Evolutionary conservation across 2,329 filamentous ascomycete species (phyloP), one percentile per base, ranked within the genome.

Genomic region (Aspergillus sp.): DNA sequence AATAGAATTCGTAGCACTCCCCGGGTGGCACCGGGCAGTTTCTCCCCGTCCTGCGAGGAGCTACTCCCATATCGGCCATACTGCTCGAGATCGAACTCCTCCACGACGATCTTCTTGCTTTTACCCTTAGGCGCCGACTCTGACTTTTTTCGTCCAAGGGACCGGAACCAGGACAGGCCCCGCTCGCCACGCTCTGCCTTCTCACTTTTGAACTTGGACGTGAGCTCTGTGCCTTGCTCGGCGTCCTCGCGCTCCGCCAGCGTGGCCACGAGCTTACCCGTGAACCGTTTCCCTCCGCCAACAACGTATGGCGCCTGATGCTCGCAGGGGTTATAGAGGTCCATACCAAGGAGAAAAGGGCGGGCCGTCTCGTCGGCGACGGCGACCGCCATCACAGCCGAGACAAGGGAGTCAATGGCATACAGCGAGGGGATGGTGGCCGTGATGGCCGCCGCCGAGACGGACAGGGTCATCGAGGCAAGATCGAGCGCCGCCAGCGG

Each of bases 341-440:
- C 55, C 64, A 76, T 74, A 25, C 68, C 65, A 4, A 66, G 69
- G 3, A 78, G 57, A 5, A 74, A 63, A 0, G 65, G 65, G 21
- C 71, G 75, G 1, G 71, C 75, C 11, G 62, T 58, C 49, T 73
- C 65, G 46, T 78, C 76, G 1, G 74, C 71, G 48, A 76, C 67
- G 1, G 75, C 75, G 14, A 78, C 71, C 2, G 74, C 69, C 16
- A 80, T 60, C 6, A 79, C 65, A 4, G 76, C 72, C 1, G 75
- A 71, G 42, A 80, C 63, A 11, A 79, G 60, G 4, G 75, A 74
- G 56, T 80, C 77, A 32, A 79, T 73, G 6, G 74, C 72, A 53
- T 79, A 79, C 25, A 78, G 59, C 5, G 75, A 77, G 1, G 75
- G 74, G 7, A 79, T 71, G 0, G 69, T 71, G 5, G 67, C 63